A percentile compares a stretch with the other conserved stretches of the same genome.
Evolutionary conservation across 805 yeast genomes (phyloP).

Genomic region (Barnettozyma vustinii): DNA sequence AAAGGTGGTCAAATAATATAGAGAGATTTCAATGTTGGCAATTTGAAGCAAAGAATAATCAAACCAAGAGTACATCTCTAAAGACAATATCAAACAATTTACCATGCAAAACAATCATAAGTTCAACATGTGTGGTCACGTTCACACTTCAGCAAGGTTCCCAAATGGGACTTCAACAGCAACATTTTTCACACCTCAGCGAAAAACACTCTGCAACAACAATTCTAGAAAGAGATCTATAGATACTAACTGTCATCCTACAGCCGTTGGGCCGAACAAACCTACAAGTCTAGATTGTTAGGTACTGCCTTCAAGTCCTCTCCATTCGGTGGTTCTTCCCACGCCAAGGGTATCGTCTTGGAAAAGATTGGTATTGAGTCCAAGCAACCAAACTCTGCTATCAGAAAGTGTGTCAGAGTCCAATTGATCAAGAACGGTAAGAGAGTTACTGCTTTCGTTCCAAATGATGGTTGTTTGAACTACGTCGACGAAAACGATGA

Average conservation of each 20-base stretch:
- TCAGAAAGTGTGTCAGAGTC: conserved; percentile 99
- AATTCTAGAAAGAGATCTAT: neutral
- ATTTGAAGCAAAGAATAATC: neutral
- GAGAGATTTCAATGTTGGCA: neutral
- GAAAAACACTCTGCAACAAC: neutral
- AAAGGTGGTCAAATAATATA: neutral
- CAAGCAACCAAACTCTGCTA: conserved; percentile 99
- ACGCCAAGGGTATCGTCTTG: conserved; percentile 99
- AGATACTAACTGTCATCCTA: conserved; percentile 18
- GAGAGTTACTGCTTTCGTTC: conserved; percentile 99
- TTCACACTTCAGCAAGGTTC: neutral
- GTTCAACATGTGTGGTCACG: neutral
- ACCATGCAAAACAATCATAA: neutral
- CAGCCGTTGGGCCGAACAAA: conserved; percentile 98
- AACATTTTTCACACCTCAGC: neutral
- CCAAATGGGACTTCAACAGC: neutral
- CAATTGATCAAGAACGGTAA: conserved; percentile 99
- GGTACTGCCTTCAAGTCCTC: conserved; percentile 99
- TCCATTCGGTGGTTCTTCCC: conserved; percentile 99
- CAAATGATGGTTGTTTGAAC: conserved; percentile 99
- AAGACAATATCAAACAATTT: neutral
- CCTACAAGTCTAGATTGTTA: conserved; percentile 97
- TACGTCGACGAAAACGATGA: conserved; percentile 99
- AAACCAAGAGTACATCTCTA: neutral
- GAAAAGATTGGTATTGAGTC: conserved; percentile 99